Conservation (phyloP, 208 protist species). For the Leishmania tropica region DNA sequence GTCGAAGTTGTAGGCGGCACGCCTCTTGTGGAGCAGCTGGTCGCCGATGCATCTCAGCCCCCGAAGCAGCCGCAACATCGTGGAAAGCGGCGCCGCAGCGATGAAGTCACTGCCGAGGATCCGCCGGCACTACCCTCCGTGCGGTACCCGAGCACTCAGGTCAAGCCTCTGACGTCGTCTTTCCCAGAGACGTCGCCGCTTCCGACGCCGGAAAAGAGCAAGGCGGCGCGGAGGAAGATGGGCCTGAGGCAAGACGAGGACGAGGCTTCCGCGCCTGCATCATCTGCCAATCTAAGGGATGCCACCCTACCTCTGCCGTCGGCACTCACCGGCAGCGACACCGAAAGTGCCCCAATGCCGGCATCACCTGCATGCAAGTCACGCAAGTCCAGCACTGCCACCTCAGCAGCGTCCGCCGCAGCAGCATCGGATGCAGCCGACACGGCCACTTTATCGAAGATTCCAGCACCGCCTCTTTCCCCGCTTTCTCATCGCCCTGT, state of each 20-base stretch:
- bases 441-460: not conserved
- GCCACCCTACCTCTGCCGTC: not conserved
- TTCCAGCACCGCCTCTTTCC: not conserved
- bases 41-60: not conserved
- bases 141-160: not conserved
- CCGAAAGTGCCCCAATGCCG: not conserved
- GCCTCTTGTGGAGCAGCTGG: not conserved
- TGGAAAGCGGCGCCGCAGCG: not conserved
- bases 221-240: not conserved
- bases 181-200: not conserved
- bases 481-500: not conserved
- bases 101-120: not conserved
- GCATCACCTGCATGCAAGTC: slow-evolving; percentile 2
- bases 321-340: not conserved
- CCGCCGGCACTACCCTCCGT: not conserved
- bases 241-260: not conserved
- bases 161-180: not conserved
- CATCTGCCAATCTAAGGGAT: not conserved
- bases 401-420: not conserved
- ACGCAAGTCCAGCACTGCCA: not conserved
- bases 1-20: not conserved
- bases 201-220: not conserved
- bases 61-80: not conserved
- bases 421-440: slow-evolving; percentile 3
- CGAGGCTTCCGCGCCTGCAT: not conserved